Evolutionary conservation across 2,329 filamentous ascomycete species (phyloP).

Genomic region (Verticillium dahliae): DNA sequence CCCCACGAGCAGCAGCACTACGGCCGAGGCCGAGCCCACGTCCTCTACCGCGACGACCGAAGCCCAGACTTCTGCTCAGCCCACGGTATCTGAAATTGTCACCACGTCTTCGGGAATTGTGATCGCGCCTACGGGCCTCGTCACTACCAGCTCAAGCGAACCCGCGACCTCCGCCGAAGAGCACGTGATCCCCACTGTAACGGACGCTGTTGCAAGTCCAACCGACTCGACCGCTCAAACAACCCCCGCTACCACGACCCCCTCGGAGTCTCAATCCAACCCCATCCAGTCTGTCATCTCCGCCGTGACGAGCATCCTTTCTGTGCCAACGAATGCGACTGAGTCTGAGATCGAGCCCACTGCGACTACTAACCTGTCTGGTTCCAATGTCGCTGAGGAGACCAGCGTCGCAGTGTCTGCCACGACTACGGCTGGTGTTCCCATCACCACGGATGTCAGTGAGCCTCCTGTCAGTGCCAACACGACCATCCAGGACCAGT

Average conservation of each 20-base stretch:
- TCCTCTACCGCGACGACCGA: background rate
- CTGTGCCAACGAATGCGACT: background rate
- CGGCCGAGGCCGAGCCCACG: conserved; percentile 7
- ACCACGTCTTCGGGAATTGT: conserved; percentile 18
- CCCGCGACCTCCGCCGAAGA: conserved; percentile 5
- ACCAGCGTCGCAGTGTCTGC: background rate
- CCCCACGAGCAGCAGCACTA: conserved; percentile 11
- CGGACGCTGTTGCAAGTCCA: conserved; percentile 5
- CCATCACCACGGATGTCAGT: background rate
- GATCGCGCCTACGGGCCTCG: conserved; percentile 23
- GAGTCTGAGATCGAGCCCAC: background rate
- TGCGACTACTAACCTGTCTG: conserved; percentile 6
- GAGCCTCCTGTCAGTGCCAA: conserved; percentile 7
- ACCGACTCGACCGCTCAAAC: conserved; percentile 6
- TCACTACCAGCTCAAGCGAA: conserved; percentile 13
- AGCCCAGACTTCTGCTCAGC: conserved; percentile 1
- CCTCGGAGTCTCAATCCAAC: background rate
- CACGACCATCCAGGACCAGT: background rate
- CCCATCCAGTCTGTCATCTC: conserved; percentile 4
- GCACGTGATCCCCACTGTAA: conserved; percentile 3
- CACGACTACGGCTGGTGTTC: background rate
- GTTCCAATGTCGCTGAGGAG: conserved; percentile 3
- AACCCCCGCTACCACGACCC: background rate
- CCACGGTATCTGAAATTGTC: background rate
- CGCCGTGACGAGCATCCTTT: background rate